Conservation (phyloP, 2,329 filamentous ascomycete genomes). For the Chrysosporium queenslandicum region DNA sequence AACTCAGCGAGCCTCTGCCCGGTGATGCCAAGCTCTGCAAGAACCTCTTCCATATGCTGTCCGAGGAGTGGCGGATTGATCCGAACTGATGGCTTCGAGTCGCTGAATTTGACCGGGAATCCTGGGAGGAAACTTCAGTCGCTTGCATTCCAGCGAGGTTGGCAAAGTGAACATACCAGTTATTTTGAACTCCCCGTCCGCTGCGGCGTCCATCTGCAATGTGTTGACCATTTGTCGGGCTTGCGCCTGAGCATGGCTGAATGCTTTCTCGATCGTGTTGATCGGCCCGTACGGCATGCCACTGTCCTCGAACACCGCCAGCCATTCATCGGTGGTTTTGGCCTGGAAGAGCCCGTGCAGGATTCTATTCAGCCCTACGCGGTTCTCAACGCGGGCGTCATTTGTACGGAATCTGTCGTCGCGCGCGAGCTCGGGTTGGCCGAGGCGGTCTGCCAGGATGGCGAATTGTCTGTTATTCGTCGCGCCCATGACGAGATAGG, state of each 20-base stretch:
- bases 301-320: constrained; percentile 33
- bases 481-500: constrained; percentile 60
- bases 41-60: neutral
- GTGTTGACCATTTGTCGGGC: constrained; percentile 33
- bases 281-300: constrained; percentile 41
- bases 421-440: constrained; percentile 49
- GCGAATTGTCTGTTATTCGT: constrained; percentile 63
- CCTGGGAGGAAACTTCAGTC: neutral
- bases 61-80: constrained; percentile 2
- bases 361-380: constrained; percentile 30
- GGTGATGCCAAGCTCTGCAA: neutral
- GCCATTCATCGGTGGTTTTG: constrained; percentile 36
- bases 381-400: constrained; percentile 48
- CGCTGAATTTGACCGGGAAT: neutral
- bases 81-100: neutral
- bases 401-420: constrained; percentile 54
- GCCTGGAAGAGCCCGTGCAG: constrained; percentile 28
- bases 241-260: constrained; percentile 36
- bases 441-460: constrained; percentile 52
- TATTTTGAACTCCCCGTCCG: constrained; percentile 22
- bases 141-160: too few relatives aligned
- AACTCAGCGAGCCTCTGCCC: neutral
- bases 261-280: constrained; percentile 38
- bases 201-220: constrained; percentile 20
- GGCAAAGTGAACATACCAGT: constrained; percentile 18